These are phyloP conservation scores for Cornus controversa DNA, from an alignment of 148 eudicot species.

Conservation along the genomic window DNA sequence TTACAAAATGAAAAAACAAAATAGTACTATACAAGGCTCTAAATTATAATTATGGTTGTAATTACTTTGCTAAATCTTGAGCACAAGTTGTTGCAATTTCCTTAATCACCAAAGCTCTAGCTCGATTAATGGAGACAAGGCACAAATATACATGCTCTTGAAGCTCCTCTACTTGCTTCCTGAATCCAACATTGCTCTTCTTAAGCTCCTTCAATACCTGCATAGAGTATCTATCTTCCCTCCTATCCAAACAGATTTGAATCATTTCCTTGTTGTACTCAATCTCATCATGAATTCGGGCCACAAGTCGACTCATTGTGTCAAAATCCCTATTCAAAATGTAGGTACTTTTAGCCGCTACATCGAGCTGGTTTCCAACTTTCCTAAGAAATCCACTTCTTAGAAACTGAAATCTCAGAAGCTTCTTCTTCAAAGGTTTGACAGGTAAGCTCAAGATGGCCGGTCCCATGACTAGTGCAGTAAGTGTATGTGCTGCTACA, in stretches of 20 bases:
- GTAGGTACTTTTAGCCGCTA: constrained; percentile 55
- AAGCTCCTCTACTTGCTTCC: constrained; percentile 50
- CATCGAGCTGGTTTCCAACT: constrained; percentile 49
- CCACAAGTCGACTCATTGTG: constrained; percentile 43
- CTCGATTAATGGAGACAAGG: constrained; percentile 52
- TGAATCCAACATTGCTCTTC: constrained; percentile 38
- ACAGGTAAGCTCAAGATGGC: constrained; percentile 28
- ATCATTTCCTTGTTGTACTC: constrained; percentile 40
- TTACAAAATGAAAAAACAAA: too few species aligned
- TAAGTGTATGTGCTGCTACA: constrained; percentile 42
- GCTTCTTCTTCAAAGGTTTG: constrained; percentile 34
- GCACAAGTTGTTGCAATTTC: constrained; percentile 24
- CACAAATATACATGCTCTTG: constrained; percentile 58
- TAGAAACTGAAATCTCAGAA: constrained; percentile 20
- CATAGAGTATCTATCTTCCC: constrained; percentile 28
- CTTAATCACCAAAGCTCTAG: constrained; percentile 45
- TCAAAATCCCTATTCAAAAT: constrained; percentile 51
- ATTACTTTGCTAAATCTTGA: too few species aligned
- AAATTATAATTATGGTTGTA: too few species aligned
- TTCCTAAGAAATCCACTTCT: constrained; percentile 27
- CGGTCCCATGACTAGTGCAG: constrained; percentile 42
- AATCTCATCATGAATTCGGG: constrained; percentile 36
- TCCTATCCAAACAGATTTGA: constrained; percentile 36
- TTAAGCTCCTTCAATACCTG: constrained; percentile 42
- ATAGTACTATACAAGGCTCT: neutral